These are phyloP conservation scores for Taphrina sp. DNA, from an alignment of 1,139 yeast genomes.

Conservation along the genomic window DNA sequence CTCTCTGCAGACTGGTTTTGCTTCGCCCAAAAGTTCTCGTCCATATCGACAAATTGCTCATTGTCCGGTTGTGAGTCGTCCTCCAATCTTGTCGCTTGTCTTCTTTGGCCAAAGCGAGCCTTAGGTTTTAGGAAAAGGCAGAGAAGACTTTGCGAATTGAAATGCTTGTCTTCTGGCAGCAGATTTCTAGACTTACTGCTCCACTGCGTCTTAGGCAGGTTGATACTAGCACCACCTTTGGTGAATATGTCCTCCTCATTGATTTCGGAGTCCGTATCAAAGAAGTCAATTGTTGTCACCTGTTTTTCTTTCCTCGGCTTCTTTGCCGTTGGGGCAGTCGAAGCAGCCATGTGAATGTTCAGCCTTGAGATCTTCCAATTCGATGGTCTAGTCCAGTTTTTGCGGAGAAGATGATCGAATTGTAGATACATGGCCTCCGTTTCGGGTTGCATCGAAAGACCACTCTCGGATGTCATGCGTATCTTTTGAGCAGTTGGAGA, in stretches of 20 bases:
- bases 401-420: slow-evolving; percentile 66
- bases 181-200: slow-evolving; percentile 50
- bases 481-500: not conserved
- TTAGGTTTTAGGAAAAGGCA: slow-evolving; percentile 69
- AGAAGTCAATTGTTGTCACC: slow-evolving; percentile 53
- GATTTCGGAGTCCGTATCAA: slow-evolving; percentile 49
- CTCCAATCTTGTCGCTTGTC: slow-evolving; percentile 14
- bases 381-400: slow-evolving; percentile 88
- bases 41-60: slow-evolving; percentile 43
- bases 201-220: slow-evolving; percentile 50
- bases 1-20: slow-evolving; percentile 41
- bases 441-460: slow-evolving; percentile 44
- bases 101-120: slow-evolving; percentile 37
- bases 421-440: slow-evolving; percentile 74
- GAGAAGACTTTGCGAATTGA: slow-evolving; percentile 66
- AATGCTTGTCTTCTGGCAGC: slow-evolving; percentile 73
- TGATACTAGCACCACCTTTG: slow-evolving; percentile 48
- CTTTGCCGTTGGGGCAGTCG: slow-evolving; percentile 11
- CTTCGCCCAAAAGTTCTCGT: slow-evolving; percentile 74
- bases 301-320: slow-evolving; percentile 43
- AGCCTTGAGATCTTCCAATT: slow-evolving; percentile 82
- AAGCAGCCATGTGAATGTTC: slow-evolving; percentile 37
- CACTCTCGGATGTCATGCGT: slow-evolving; percentile 18
- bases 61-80: slow-evolving; percentile 22
- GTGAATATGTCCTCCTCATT: slow-evolving; percentile 55